These are phyloP conservation scores for Poteriospumella lacustris DNA, from an alignment of 108 stramenopile species.

Conservation along the genomic window DNA sequence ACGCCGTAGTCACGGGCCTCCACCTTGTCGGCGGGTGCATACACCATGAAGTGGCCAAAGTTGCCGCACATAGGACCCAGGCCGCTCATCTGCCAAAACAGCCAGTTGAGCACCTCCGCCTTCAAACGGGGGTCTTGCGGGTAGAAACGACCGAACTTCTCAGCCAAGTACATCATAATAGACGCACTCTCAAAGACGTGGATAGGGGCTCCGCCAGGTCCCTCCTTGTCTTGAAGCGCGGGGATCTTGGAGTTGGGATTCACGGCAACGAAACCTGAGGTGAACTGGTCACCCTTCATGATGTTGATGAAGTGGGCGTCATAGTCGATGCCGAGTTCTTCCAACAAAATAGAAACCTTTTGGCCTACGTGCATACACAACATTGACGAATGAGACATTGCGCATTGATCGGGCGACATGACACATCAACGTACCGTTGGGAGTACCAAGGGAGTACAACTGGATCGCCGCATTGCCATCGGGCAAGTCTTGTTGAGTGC, in stretches of 20 bases:
- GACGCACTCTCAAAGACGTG: constrained; percentile 69
- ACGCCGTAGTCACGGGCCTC: constrained; percentile 60
- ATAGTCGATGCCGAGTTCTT: constrained; percentile 53
- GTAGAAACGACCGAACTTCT: constrained; percentile 58
- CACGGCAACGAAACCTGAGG: constrained; percentile 65
- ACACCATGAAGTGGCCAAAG: constrained; percentile 69
- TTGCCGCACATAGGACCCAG: constrained; percentile 68
- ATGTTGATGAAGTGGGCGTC: constrained; percentile 55
- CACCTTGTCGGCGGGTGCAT: constrained; percentile 60
- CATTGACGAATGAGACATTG: too few species aligned
- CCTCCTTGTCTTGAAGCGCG: constrained; percentile 58
- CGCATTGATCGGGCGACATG: background rate
- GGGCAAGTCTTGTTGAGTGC: constrained; percentile 56
- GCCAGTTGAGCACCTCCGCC: constrained; percentile 66
- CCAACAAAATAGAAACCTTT: constrained; percentile 73
- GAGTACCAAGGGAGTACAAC: constrained; percentile 71
- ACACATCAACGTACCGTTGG: constrained; percentile 53
- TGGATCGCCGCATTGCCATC: constrained; percentile 65
- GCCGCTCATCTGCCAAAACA: constrained; percentile 70
- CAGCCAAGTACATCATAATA: constrained; percentile 71
- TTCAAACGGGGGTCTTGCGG: constrained; percentile 48
- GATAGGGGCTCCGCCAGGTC: constrained; percentile 48
- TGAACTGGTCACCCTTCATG: constrained; percentile 66
- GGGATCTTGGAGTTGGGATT: constrained; percentile 87
- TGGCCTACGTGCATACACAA: constrained; percentile 34